These are phyloP conservation scores for Leptographium procerum DNA, from an alignment of 2,329 filamentous ascomycete species.

Conservation along the genomic window DNA sequence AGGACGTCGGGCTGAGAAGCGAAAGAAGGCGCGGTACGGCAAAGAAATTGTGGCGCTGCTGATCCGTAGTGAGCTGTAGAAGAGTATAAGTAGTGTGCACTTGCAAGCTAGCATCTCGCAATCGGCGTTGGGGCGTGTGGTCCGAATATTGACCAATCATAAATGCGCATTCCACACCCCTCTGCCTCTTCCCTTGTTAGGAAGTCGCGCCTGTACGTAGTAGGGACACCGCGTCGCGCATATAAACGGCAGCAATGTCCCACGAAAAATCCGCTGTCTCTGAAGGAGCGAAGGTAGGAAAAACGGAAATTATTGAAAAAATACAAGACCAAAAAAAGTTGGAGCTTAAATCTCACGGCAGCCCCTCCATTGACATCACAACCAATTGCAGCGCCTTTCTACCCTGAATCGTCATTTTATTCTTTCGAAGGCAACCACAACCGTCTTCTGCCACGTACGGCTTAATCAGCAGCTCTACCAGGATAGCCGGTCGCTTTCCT, in stretches of 20 bases:
- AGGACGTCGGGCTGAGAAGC: neutral
- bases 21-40: neutral
- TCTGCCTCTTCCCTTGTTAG: constrained; percentile 10
- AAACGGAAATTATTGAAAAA: constrained; percentile 1
- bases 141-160: constrained; percentile 4
- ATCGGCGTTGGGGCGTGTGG: neutral
- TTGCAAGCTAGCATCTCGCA: neutral
- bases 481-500: no score
- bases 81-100: neutral
- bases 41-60: neutral
- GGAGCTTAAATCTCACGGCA: neutral
- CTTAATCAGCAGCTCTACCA: neutral
- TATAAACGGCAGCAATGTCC: constrained; percentile 37
- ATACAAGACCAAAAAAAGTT: neutral
- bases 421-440: no score
- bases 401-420: neutral
- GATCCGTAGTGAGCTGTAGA: neutral
- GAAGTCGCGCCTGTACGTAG: constrained; percentile 12
- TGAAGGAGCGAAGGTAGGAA: neutral
- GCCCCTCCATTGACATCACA: neutral
- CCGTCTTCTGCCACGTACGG: neutral
- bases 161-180: constrained; percentile 3
- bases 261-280: constrained; percentile 18
- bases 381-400: neutral
- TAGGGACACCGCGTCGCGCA: constrained; percentile 25